Conservation (phyloP, 2,329 filamentous ascomycete species). For the Myrmaecium sp. region DNA sequence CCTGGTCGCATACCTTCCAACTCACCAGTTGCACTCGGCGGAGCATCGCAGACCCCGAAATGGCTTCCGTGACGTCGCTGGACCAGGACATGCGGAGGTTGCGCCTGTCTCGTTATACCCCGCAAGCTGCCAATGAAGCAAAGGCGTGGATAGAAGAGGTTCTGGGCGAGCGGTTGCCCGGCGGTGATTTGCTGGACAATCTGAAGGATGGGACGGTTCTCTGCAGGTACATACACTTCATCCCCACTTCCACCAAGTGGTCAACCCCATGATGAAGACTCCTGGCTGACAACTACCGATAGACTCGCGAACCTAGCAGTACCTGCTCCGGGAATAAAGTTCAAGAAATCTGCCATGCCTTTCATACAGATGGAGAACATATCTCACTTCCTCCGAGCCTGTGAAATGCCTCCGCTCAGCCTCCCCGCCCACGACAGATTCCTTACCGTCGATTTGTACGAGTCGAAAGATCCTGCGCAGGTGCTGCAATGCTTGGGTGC, state of each 20-base stretch:
- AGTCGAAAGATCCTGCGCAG: conserved; percentile 88
- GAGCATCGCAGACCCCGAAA: conserved; percentile 28
- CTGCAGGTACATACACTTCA: conserved; percentile 52
- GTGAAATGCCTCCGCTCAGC: conserved; percentile 68
- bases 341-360: conserved; percentile 85
- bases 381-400: conserved; percentile 81
- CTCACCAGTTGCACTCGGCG: too few relatives aligned
- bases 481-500: conserved; percentile 83
- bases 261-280: background rate
- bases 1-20: too few relatives aligned
- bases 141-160: conserved; percentile 71
- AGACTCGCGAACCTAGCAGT: conserved; percentile 70
- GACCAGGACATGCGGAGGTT: conserved; percentile 91
- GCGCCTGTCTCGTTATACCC: conserved; percentile 86
- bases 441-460: conserved; percentile 90
- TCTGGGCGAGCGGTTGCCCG: conserved; percentile 54
- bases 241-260: conserved; percentile 8
- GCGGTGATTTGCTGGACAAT: conserved; percentile 63
- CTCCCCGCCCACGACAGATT: conserved; percentile 91
- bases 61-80: conserved; percentile 86
- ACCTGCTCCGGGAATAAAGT: conserved; percentile 65
- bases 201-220: conserved; percentile 84
- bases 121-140: conserved; percentile 72
- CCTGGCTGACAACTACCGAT: conserved; percentile 1
- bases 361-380: conserved; percentile 99